Conservation (phyloP, 1,284 basidiomycete genomes). For the Puccinia coronata region DNA sequence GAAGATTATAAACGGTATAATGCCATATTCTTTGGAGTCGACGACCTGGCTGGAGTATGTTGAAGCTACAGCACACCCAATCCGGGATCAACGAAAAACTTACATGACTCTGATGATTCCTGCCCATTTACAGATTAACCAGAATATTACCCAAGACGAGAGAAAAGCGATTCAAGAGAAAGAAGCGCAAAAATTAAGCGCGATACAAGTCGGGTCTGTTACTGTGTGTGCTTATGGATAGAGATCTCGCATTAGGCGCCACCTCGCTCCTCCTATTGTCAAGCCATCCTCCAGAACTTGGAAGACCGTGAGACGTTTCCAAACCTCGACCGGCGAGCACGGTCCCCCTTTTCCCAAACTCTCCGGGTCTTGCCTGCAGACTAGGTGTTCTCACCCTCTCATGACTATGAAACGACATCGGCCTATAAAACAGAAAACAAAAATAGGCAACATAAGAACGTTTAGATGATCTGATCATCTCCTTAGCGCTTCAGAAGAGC, state of each 20-base stretch:
- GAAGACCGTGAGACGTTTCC: slow-evolving; percentile 8
- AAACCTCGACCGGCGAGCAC: slow-evolving; percentile 22
- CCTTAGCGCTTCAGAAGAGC: no score
- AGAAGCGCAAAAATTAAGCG: background rate
- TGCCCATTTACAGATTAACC: background rate
- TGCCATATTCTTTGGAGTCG: no score
- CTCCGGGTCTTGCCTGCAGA: slow-evolving; percentile 13
- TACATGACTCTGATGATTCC: background rate
- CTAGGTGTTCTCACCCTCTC: background rate
- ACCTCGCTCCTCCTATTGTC: slow-evolving; percentile 7
- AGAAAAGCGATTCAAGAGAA: background rate
- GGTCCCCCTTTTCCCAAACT: slow-evolving; percentile 21
- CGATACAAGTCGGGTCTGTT: background rate
- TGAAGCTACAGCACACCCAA: no score
- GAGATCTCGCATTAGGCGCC: background rate
- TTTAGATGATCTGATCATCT: no score
- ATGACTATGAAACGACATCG: background rate
- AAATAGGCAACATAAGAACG: no score
- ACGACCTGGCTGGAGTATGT: background rate
- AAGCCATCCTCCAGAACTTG: slow-evolving; percentile 35
- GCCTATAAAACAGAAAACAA: no score
- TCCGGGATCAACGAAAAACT: no score
- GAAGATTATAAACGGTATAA: no score
- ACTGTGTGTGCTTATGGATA: background rate
- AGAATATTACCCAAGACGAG: background rate